Evolutionary conservation across 2,329 filamentous ascomycete genomes (phyloP).

Genomic region (Exophiala calicioides): DNA sequence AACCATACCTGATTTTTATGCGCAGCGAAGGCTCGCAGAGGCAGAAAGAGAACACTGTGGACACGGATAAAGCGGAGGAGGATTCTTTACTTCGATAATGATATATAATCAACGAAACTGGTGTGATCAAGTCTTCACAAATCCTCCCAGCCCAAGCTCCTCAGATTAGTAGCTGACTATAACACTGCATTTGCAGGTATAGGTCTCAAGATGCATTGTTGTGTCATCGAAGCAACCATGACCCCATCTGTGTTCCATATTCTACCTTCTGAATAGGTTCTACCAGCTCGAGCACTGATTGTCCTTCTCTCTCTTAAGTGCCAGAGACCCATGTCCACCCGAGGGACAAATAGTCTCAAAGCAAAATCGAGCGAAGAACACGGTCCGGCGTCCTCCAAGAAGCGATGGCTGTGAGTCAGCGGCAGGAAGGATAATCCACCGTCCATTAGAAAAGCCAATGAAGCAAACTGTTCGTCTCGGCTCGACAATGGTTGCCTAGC

Average conservation of each 20-base stretch:
- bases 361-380: constrained; percentile 55
- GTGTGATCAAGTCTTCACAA: no score
- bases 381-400: constrained; percentile 47
- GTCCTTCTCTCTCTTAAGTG: constrained; percentile 47
- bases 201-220: constrained; percentile 42
- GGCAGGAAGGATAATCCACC: constrained; percentile 48
- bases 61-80: no score
- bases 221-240: constrained; percentile 52
- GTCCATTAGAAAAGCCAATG: constrained; percentile 50
- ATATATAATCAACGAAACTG: no score
- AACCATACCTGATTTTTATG: no score
- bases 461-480: constrained; percentile 39
- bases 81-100: no score
- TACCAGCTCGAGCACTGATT: constrained; percentile 41
- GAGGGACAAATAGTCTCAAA: constrained; percentile 45
- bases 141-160: no score
- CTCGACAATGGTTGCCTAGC: constrained; percentile 25
- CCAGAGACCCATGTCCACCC: constrained; percentile 46
- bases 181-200: no score
- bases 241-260: constrained; percentile 49
- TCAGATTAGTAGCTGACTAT: no score
- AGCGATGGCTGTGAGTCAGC: constrained; percentile 45
- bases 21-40: no score
- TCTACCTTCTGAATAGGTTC: constrained; percentile 49
- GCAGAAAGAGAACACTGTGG: no score